Conservation (phyloP, 768 basidiomycete genomes). For the Rhodotorula babjevae region DNA sequence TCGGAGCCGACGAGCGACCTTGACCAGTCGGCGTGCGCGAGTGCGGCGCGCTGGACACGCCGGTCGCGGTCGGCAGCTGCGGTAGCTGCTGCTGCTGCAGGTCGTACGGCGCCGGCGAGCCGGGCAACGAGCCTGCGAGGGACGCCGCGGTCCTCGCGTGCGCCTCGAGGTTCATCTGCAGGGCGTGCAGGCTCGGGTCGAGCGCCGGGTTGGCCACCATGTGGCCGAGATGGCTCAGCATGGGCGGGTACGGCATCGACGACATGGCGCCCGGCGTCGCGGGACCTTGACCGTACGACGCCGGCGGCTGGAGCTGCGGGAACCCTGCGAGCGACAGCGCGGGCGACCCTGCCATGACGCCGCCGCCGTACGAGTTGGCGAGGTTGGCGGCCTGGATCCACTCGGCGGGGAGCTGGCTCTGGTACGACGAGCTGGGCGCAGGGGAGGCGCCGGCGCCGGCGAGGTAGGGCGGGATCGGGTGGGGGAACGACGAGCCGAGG, state of each 20-base stretch:
- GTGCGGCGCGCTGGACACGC: neutral
- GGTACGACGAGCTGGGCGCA: slow-evolving; percentile 2
- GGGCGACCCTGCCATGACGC: neutral
- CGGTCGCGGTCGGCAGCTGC: neutral
- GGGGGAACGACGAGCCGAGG: neutral
- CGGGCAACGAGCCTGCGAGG: neutral
- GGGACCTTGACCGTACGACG: neutral
- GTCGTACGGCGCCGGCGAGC: neutral
- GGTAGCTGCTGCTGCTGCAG: neutral
- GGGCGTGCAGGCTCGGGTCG: slow-evolving; percentile 23
- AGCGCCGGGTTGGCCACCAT: neutral
- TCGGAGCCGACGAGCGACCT: neutral
- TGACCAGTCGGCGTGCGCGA: neutral
- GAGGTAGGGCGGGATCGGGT: neutral
- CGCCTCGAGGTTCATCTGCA: slow-evolving; percentile 31
- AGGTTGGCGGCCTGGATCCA: slow-evolving; percentile 18
- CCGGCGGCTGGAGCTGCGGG: neutral
- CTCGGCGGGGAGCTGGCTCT: slow-evolving; percentile 21
- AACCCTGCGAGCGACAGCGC: neutral
- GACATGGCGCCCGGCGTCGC: neutral
- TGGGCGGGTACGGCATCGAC: neutral
- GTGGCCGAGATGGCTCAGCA: slow-evolving; percentile 7
- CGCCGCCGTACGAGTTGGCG: slow-evolving; percentile 12
- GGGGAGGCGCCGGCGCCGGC: neutral
- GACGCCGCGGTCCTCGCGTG: slow-evolving; percentile 24